A percentile compares a stretch with the other conserved stretches of the same genome.
phyloP scores from a whole-genome alignment of 2,329 filamentous ascomycete genomes.

The Zopfia rhizophila region DNA sequence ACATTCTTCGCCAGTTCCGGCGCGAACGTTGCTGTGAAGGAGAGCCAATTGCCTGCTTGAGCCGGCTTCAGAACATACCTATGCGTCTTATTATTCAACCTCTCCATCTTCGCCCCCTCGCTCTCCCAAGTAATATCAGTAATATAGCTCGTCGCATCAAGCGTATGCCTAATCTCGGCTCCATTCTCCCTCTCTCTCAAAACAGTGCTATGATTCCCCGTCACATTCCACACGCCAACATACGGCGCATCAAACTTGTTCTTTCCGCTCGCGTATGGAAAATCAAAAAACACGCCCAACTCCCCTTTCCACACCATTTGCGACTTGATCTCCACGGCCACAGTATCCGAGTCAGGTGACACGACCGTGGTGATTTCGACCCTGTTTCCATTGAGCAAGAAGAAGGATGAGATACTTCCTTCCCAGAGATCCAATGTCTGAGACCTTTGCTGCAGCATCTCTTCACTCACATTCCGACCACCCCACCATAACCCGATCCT shows the following conservation, averaged over 20 bases:
- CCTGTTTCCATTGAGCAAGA: conserved; percentile 52
- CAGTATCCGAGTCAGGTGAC: conserved; percentile 58
- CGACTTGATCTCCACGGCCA: conserved; percentile 58
- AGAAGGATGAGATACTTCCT: conserved; percentile 57
- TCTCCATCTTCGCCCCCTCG: conserved; percentile 41
- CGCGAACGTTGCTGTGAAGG: conserved; percentile 38
- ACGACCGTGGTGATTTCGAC: conserved; percentile 59
- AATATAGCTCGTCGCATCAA: conserved; percentile 58
- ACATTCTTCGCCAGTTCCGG: conserved; percentile 46
- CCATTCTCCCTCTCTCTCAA: conserved; percentile 39
- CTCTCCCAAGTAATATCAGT: conserved; percentile 54
- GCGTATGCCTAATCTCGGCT: conserved; percentile 56
- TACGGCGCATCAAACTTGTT: conserved; percentile 67
- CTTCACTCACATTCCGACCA: conserved; percentile 53
- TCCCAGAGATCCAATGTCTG: conserved; percentile 63
- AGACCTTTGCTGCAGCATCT: conserved; percentile 50
- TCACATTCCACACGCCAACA: conserved; percentile 63
- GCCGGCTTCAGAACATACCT: conserved; percentile 54
- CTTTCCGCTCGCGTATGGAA: conserved; percentile 59
- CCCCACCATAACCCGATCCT: conserved; percentile 61
- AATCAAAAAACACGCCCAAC: conserved; percentile 64
- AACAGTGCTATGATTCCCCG: conserved; percentile 56
- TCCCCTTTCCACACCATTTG: conserved; percentile 50
- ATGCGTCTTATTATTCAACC: conserved; percentile 52
- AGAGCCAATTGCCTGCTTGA: conserved; percentile 34